Evolutionary conservation across 164 flowering plant species (phyloP).

Genomic region (Tetrastigma voinierianum): DNA sequence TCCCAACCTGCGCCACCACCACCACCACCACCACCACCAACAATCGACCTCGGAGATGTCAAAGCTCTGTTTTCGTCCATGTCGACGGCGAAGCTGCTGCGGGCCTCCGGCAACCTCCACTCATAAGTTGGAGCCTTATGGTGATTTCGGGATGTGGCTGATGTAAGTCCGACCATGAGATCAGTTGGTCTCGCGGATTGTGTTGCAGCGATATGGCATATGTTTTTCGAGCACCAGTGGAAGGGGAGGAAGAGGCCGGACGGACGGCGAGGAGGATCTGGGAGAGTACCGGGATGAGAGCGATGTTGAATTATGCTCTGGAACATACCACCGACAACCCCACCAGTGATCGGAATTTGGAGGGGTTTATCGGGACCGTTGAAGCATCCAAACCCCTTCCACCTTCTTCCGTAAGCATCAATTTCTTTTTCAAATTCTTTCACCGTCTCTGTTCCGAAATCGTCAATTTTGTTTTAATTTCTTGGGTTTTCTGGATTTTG

Average conservation of each 20-base stretch:
- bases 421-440: not conserved
- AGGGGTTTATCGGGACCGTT: slow-evolving; percentile 50
- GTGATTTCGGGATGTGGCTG: slow-evolving; percentile 65
- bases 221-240: slow-evolving; percentile 76
- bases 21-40: not conserved
- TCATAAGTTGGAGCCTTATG: slow-evolving; percentile 44
- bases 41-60: slow-evolving; percentile 37
- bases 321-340: slow-evolving; percentile 63
- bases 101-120: slow-evolving; percentile 45
- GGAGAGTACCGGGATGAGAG: slow-evolving; percentile 50
- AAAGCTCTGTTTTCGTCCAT: slow-evolving; percentile 53
- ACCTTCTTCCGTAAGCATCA: slow-evolving; percentile 56
- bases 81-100: slow-evolving; percentile 42
- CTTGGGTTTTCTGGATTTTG: not conserved
- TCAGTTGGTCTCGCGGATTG: too few species aligned
- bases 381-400: slow-evolving; percentile 52
- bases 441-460: not conserved
- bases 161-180: too few species aligned
- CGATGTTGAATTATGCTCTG: slow-evolving; percentile 71
- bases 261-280: slow-evolving; percentile 19
- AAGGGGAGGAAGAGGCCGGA: slow-evolving; percentile 23
- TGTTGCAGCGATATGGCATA: slow-evolving; percentile 36
- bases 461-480: not conserved
- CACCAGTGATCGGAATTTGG: slow-evolving; percentile 61
- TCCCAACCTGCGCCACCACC: not conserved